These are phyloP conservation scores for Wickerhamomyces bisporus DNA, from an alignment of 805 yeast genomes.

Conservation along the genomic window DNA sequence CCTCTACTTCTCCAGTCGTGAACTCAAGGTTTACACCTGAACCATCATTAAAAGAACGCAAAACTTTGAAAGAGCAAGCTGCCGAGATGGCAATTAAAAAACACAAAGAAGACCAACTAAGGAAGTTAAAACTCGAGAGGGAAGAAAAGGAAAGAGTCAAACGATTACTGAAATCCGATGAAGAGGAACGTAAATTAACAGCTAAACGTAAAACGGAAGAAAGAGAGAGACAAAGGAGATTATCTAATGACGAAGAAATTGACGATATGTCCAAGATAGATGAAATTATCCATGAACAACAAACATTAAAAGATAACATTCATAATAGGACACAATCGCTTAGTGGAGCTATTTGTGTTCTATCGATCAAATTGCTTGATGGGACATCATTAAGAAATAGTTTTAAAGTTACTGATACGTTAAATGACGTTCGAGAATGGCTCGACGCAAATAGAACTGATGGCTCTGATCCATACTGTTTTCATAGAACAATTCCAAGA, in stretches of 20 bases:
- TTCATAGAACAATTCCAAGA: constrained; percentile 53
- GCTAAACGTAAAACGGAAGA: constrained; percentile 13
- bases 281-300: constrained; percentile 17
- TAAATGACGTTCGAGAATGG: constrained; percentile 58
- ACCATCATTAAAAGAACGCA: constrained; percentile 7
- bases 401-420: constrained; percentile 40
- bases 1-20: constrained; percentile 3
- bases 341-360: constrained; percentile 27
- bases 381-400: constrained; percentile 52
- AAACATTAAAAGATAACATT: constrained; percentile 16
- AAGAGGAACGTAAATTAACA: constrained; percentile 36
- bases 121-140: constrained; percentile 30
- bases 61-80: constrained; percentile 35
- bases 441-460: constrained; percentile 48
- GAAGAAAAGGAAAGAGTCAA: constrained; percentile 55
- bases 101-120: constrained; percentile 34
- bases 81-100: constrained; percentile 33
- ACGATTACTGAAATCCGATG: constrained; percentile 47
- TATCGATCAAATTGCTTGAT: constrained; percentile 63
- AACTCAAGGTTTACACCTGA: constrained; percentile 2
- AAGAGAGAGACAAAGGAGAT: constrained; percentile 16
- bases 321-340: constrained; percentile 10
- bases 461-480: constrained; percentile 37
- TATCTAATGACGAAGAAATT: constrained; percentile 14
- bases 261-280: constrained; percentile 26